phyloP scores from a whole-genome alignment of 805 yeast genomes.

The Saccharomyces mikatae region DNA sequence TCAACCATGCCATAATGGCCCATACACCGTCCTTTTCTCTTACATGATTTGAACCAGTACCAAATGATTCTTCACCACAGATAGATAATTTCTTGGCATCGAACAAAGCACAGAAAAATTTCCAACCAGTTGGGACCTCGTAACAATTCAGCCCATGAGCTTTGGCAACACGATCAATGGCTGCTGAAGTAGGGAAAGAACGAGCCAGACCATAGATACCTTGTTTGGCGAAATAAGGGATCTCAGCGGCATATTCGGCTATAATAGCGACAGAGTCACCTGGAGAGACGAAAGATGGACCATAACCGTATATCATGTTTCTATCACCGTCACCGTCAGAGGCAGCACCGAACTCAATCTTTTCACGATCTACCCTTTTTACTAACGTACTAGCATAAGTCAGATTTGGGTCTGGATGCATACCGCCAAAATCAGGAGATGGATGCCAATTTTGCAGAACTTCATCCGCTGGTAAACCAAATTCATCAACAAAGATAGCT shows the following conservation, averaged over 20 bases:
- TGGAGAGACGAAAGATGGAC: constrained; percentile 88
- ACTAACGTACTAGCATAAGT: constrained; percentile 89
- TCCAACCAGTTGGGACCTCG: constrained; percentile 99
- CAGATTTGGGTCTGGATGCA: constrained; percentile 96
- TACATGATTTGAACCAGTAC: constrained; percentile 95
- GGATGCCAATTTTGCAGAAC: constrained; percentile 76
- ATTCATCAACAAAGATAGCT: constrained; percentile 74
- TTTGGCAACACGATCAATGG: constrained; percentile 85
- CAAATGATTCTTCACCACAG: constrained; percentile 97
- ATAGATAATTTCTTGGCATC: constrained; percentile 90
- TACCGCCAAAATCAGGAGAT: constrained; percentile 91
- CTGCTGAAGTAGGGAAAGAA: constrained; percentile 95
- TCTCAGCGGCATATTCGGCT: constrained; percentile 80
- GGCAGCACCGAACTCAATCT: constrained; percentile 93
- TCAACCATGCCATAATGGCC: constrained; percentile 97
- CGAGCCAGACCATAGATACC: constrained; percentile 93
- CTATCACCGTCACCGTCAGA: constrained; percentile 99
- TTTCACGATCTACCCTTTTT: constrained; percentile 66
- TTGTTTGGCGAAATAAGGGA: constrained; percentile 80
- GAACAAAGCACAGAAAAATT: constrained; percentile 91
- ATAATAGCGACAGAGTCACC: constrained; percentile 98
- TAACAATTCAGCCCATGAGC: constrained; percentile 65
- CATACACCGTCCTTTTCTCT: constrained; percentile 97
- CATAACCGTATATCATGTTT: constrained; percentile 96
- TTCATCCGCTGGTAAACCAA: constrained; percentile 58